phyloP scores from a whole-genome alignment of 129 eudicot species.

The Escallonia rubra region DNA sequence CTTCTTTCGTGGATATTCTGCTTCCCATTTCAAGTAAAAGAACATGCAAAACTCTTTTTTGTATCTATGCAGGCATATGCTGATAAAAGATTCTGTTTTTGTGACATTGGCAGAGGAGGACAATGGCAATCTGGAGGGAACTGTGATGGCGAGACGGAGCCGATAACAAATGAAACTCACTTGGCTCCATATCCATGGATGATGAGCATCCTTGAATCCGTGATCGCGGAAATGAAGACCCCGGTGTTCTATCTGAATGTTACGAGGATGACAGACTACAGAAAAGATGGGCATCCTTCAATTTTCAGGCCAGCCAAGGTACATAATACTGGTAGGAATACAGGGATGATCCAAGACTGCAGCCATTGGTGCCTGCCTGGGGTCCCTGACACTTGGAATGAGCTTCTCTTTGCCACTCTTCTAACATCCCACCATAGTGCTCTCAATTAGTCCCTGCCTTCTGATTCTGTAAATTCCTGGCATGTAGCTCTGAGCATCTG shows the following conservation, averaged over 20 bases:
- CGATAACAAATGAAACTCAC: conserved; percentile 23
- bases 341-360: conserved; percentile 28
- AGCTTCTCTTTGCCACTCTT: conserved; percentile 35
- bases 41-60: no score
- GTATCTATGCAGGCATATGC: no score
- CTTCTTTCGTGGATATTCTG: conserved; percentile 39
- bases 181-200: conserved; percentile 27
- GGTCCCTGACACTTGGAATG: conserved; percentile 53
- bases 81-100: background rate
- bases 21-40: conserved; percentile 32
- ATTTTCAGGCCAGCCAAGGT: conserved; percentile 20
- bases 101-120: conserved; percentile 32
- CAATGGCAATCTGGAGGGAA: conserved; percentile 50
- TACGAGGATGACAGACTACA: conserved; percentile 38
- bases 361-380: conserved; percentile 68
- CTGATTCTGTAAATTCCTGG: no score
- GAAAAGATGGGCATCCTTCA: conserved; percentile 57
- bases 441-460: background rate
- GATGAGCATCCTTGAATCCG: conserved; percentile 29
- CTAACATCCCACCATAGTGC: conserved; percentile 8
- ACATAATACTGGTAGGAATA: background rate
- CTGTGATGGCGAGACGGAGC: conserved; percentile 37
- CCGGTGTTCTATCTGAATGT: conserved; percentile 38
- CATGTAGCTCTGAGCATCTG: no score
- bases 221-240: conserved; percentile 28